Conservation (phyloP, 805 yeast genomes). For the Saccharomycopsis sp. region DNA sequence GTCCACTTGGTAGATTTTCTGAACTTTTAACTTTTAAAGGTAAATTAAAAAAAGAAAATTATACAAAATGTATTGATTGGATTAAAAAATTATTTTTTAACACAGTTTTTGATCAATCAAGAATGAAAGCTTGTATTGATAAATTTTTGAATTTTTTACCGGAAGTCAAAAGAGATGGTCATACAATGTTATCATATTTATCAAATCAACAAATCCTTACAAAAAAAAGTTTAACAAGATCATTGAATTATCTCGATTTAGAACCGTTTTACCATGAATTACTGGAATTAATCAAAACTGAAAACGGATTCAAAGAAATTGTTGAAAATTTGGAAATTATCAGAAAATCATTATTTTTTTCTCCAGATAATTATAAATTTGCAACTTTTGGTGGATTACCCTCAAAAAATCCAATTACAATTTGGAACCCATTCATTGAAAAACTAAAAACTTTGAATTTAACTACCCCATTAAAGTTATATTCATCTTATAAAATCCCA, state of each 20-base stretch:
- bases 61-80: slow-evolving; percentile 69
- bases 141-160: slow-evolving; percentile 50
- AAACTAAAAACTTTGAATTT: background rate
- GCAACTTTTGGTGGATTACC: slow-evolving; percentile 61
- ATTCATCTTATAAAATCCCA: slow-evolving; percentile 23
- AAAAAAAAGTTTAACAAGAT: slow-evolving; percentile 51
- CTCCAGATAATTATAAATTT: slow-evolving; percentile 48
- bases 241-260: slow-evolving; percentile 53
- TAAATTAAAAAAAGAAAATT: slow-evolving; percentile 51
- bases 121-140: slow-evolving; percentile 58
- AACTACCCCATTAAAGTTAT: no score
- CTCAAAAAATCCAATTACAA: slow-evolving; percentile 40
- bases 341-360: slow-evolving; percentile 39
- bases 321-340: slow-evolving; percentile 40
- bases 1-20: slow-evolving; percentile 48
- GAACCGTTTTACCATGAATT: slow-evolving; percentile 46
- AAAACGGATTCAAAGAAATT: slow-evolving; percentile 36
- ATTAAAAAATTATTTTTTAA: slow-evolving; percentile 51
- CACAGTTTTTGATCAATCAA: slow-evolving; percentile 58
- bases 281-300: slow-evolving; percentile 41
- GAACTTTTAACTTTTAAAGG: slow-evolving; percentile 58
- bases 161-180: slow-evolving; percentile 54
- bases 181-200: slow-evolving; percentile 55
- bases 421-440: slow-evolving; percentile 35
- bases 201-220: slow-evolving; percentile 42